These are phyloP conservation scores for Ceratocystis lukuohia DNA, from an alignment of 2,329 filamentous ascomycete species.

Conservation along the genomic window DNA sequence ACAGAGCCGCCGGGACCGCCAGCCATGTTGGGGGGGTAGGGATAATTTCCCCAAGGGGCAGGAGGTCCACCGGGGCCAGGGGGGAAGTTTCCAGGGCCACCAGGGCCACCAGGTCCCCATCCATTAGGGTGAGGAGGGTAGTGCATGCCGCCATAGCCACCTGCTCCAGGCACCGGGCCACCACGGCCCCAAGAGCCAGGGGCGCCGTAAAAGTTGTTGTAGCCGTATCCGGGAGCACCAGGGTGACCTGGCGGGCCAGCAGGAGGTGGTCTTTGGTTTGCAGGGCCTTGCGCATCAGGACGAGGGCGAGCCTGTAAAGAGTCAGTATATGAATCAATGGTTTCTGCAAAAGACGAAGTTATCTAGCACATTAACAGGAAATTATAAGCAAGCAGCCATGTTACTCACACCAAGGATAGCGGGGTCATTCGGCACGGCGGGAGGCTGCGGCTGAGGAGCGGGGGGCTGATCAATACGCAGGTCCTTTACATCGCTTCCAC, in stretches of 20 bases:
- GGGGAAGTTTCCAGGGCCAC: conserved; percentile 56
- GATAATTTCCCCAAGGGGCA: conserved; percentile 43
- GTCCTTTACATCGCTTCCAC: conserved; percentile 96
- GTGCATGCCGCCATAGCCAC: conserved; percentile 43
- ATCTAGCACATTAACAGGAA: not conserved
- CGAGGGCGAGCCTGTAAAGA: conserved; percentile 19
- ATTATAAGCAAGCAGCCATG: not conserved
- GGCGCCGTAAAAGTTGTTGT: conserved; percentile 36
- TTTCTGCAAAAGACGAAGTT: not conserved
- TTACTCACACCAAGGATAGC: conserved; percentile 90
- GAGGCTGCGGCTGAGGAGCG: conserved; percentile 56
- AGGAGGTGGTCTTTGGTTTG: conserved; percentile 7
- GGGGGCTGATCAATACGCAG: conserved; percentile 79
- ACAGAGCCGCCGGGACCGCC: conserved; percentile 12
- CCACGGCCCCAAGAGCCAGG: conserved; percentile 43
- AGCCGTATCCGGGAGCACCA: conserved; percentile 16
- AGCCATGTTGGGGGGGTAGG: conserved; percentile 40
- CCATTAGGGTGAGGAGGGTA: conserved; percentile 55
- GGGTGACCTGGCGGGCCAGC: conserved; percentile 12
- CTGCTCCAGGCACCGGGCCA: conserved; percentile 29
- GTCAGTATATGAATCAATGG: not conserved
- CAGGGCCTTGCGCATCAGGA: conserved; percentile 16
- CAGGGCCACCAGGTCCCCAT: conserved; percentile 66
- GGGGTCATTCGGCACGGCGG: conserved; percentile 80
- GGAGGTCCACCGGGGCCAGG: conserved; percentile 41